Conservation (phyloP, 306 rosid genomes). For the Quercus suber region DNA sequence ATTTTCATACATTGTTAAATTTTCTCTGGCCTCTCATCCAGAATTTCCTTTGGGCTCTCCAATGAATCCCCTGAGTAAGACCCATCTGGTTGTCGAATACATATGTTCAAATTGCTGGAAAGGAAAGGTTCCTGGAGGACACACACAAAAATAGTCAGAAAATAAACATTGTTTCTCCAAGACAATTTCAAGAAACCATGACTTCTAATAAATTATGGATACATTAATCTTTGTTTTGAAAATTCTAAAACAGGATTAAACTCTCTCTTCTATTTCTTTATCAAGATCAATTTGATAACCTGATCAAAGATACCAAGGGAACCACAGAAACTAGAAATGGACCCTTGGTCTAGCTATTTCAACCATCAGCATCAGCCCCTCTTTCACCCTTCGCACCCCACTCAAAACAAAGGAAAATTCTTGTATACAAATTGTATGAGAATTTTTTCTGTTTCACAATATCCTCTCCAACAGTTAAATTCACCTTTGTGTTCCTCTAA, state of each 20-base stretch:
- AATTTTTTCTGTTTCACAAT: background rate
- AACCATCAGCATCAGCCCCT: background rate
- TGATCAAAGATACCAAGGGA: background rate
- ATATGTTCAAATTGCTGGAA: conserved; percentile 83
- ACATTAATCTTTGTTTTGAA: too few relatives aligned
- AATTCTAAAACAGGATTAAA: background rate
- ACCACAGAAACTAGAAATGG: background rate
- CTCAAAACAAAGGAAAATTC: background rate
- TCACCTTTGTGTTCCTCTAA: background rate
- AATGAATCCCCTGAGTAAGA: conserved; percentile 65
- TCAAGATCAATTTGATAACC: background rate
- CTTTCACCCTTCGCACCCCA: background rate
- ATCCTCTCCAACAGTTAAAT: background rate
- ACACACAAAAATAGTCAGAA: conserved; percentile 24
- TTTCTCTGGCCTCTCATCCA: conserved; percentile 47
- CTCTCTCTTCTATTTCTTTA: background rate
- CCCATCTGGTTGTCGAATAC: conserved; percentile 91
- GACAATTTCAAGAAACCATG: background rate
- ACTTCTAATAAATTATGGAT: background rate
- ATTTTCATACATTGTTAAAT: conserved; percentile 35
- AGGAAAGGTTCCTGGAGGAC: conserved; percentile 62
- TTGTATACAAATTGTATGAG: background rate
- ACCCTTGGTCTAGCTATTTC: background rate
- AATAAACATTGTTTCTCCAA: background rate
- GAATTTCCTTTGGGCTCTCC: conserved; percentile 78